These are phyloP conservation scores for Erucastrum elatum DNA, from an alignment of 345 rosid genomes.

Conservation along the genomic window DNA sequence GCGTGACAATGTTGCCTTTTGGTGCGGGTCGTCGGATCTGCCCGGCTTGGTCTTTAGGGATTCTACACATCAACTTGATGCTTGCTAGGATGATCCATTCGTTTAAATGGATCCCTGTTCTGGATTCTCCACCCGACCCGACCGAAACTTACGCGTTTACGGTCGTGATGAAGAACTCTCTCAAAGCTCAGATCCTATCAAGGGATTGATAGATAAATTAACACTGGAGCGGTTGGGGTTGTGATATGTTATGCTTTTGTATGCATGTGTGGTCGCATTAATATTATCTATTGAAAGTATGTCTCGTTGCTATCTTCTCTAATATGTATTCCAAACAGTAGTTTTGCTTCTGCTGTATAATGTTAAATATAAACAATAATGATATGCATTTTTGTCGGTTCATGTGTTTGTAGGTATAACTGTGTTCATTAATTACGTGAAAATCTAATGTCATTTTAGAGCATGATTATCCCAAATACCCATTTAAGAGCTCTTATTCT, in stretches of 20 bases:
- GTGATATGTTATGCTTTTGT: background rate
- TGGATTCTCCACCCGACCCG: conserved; percentile 70
- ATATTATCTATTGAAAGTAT: background rate
- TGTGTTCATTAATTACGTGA: background rate
- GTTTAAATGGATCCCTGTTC: conserved; percentile 68
- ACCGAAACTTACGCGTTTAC: conserved; percentile 88
- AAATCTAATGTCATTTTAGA: background rate
- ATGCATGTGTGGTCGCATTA: conserved; percentile 9
- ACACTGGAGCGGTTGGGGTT: background rate
- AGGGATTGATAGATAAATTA: conserved; percentile 37
- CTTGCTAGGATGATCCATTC: conserved; percentile 86
- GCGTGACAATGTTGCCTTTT: conserved; percentile 77
- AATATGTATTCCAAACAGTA: background rate
- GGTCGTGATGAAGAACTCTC: conserved; percentile 86
- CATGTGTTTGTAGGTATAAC: background rate
- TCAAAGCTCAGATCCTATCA: conserved; percentile 61
- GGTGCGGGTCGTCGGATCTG: conserved; percentile 95
- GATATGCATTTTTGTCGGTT: conserved; percentile 2
- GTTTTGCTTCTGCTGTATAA: background rate
- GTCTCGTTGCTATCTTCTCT: background rate
- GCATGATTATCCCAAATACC: too few species aligned
- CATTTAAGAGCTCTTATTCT: too few species aligned
- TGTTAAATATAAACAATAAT: conserved; percentile 17
- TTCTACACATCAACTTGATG: conserved; percentile 64
- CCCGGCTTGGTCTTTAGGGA: conserved; percentile 82